phyloP scores from a whole-genome alignment of 208 protist species.

The Strigomonas galati region DNA sequence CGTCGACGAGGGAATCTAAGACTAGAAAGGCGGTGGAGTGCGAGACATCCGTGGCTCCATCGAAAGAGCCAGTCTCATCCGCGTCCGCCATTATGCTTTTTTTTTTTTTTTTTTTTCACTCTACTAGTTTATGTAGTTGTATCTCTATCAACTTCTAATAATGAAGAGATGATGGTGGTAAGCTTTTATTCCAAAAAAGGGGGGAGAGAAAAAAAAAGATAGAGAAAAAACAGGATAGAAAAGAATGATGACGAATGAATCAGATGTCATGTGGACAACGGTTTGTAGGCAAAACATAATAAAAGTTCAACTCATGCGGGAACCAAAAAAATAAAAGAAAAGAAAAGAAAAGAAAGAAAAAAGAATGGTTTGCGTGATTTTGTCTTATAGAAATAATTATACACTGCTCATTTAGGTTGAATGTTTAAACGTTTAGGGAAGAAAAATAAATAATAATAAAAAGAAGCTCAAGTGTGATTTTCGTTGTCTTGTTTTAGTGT shows the following conservation, averaged over 20 bases:
- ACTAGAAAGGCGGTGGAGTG: conserved; percentile 82
- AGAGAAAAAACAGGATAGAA: conserved; percentile 10
- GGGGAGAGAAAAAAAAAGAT: conserved; percentile 16
- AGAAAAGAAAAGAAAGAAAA: conserved; percentile 16
- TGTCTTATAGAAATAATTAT: not conserved
- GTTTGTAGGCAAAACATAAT: not conserved
- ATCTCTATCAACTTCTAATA: conserved; percentile 5
- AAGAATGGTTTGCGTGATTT: conserved; percentile 11
- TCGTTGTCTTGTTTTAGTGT: no score
- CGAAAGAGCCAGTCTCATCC: conserved; percentile 18
- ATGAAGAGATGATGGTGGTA: conserved; percentile 6
- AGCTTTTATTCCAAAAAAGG: conserved; percentile 6
- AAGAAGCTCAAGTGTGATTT: no score
- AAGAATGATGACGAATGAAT: no score
- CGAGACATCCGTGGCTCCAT: conserved; percentile 81
- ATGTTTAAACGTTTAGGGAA: no score
- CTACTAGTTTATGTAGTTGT: not conserved
- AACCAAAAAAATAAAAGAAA: conserved; percentile 9
- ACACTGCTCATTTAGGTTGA: no score
- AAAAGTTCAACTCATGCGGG: not conserved
- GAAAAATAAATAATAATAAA: no score
- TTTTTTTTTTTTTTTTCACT: not conserved
- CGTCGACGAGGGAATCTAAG: conserved; percentile 82
- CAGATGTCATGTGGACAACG: no score
- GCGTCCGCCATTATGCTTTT: not conserved